Evolutionary conservation across 768 basidiomycete genomes (phyloP), one percentile per base, ranked within the genome.

Genomic region (Rhizopogon roseolus): DNA sequence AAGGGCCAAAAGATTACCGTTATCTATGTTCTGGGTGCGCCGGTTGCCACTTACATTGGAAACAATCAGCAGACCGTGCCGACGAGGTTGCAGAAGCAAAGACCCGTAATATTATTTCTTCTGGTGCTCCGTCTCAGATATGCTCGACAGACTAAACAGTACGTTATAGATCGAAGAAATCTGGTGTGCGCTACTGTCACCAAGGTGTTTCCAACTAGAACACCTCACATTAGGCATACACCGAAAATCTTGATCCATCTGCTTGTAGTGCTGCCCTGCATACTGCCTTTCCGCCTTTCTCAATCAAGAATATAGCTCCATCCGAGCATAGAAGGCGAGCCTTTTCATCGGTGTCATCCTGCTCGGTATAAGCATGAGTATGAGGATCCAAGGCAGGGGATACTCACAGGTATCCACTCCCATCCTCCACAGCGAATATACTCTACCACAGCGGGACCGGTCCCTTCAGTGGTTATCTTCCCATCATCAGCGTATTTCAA

Each of bases 371-470:
- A 48, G 32, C 32, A 14, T 16, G 32, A 4, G 45, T 14, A 34
- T 9, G 14, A 48, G 9, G 45, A 36, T 34, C 11, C 10, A 19
- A 54, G 55, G 57, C 19, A 27, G 22, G 32, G 29, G 29, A 4
- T 37, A 73, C 84, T 62, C 63, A 93, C 91, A 17, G 93, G 94
- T 40, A 73, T 74, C 94, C 94, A 97, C 59, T 88, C 84, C 85
- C 93, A 95, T 6, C 85, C 85, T 14, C 79, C 81, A 59, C 85
- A 88, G 25, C 93, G 78, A 49, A 85, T 76, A 60, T 89, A 89
- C 67, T 97, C 94, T 0, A 92, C 82, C 4, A 91, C 80, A 0
- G 72, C 57, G 14, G 72, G 72, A 11, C 85, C 82, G 6, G 73
- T 69, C 10, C 74, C 76, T n/a, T 72, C 72, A 0, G 68, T 56